These are phyloP conservation scores for Mycena galopus DNA, from an alignment of 768 basidiomycete genomes.

Conservation along the genomic window DNA sequence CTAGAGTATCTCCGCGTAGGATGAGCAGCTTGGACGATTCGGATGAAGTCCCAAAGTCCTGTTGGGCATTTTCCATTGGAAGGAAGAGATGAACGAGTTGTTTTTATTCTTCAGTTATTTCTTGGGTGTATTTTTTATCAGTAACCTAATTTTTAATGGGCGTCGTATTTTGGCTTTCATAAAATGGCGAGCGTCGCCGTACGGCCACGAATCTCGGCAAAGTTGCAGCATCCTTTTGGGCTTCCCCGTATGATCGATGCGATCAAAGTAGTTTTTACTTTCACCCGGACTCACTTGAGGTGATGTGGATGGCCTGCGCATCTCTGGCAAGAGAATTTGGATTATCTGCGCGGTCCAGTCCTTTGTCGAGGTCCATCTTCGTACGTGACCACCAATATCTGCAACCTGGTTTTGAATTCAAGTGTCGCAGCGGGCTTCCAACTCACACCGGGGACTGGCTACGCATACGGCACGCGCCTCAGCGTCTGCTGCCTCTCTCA, in stretches of 20 bases:
- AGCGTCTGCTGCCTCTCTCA: constrained; percentile 27
- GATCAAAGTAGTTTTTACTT: constrained; percentile 9
- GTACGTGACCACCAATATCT: constrained; percentile 6
- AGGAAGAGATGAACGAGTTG: constrained; percentile 8
- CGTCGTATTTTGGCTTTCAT: background rate
- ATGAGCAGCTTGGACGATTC: constrained; percentile 17
- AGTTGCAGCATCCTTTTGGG: background rate
- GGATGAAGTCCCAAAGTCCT: constrained; percentile 7
- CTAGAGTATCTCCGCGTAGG: background rate
- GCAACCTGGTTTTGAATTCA: background rate
- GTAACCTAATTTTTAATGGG: background rate
- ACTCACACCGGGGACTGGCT: constrained; percentile 21
- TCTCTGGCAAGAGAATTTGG: background rate
- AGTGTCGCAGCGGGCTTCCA: background rate
- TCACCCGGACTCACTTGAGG: background rate
- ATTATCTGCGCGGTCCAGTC: background rate
- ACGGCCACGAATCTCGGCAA: background rate
- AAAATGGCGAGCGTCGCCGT: background rate
- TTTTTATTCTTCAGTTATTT: constrained; percentile 6
- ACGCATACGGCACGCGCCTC: constrained; percentile 27
- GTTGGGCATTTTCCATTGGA: constrained; percentile 22
- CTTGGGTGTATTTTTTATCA: background rate
- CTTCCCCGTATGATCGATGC: background rate
- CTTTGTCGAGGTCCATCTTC: constrained; percentile 5
- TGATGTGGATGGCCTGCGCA: constrained; percentile 19